Base-by-base conservation (phyloP, 2,329 filamentous ascomycete genomes). In the Ceratocystis harringtonii region DNA sequence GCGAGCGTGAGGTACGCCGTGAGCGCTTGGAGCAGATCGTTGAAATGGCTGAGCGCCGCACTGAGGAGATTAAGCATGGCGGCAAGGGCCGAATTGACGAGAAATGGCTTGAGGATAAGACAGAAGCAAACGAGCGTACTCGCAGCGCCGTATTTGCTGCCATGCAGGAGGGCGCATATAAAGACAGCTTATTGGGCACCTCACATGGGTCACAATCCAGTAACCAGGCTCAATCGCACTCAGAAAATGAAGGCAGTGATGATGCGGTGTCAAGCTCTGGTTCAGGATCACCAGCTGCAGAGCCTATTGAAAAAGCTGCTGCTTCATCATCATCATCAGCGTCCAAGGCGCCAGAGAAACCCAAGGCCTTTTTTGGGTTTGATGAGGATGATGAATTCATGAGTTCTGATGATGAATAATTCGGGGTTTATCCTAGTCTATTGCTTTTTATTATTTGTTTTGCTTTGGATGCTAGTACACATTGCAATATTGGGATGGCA, bases 31-130 rank as follows among this genome's bases (percentile, higher is more conserved):
- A 96, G 74, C 84, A 92, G 72, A 88, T 97, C 65, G 87, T 97
- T 12, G 88, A 92, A 61, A 81, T 87, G 67, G 86, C 94, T 0
- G 92, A 97, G 74, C 82, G 85, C 68, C 87, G 86, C 70, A 88
- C 95, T 71, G 87, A 90, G 44, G 92, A 96, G 72, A 83, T 96
- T 63, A 86, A 84, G 74, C 85, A 86, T 68, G 90, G 89, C 69
- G 65, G 65, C 22, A 81, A 84, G 70, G 84, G 85, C 64, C 81
- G 87, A 74, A 75, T 96, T 50, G 90, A 96, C 71, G 90, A 90
- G 0, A 88, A 92, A 73, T 99, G 92, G 91, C 86, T 97, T 50
- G 94, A 99, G 73, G 88, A 90, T 69, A 96, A 95, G 75, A 92
- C 96, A 70, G 91, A 96, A 73, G 88, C 88, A 30, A 87, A 84